Conservation (phyloP, 148 eudicot genomes). For the Cornus suecica region DNA sequence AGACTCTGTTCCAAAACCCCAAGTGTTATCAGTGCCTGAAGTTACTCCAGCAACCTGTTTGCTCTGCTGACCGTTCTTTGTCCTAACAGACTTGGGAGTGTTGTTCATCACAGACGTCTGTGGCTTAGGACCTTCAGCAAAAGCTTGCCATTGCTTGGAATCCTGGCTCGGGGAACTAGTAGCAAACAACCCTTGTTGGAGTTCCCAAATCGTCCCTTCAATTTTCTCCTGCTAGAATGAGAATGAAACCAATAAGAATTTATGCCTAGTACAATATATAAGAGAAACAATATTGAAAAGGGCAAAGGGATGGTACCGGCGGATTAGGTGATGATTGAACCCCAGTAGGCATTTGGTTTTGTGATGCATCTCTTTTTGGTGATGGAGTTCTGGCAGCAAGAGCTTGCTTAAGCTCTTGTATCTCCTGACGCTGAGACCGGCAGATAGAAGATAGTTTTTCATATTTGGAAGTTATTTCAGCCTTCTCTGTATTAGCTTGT, state of each 20-base stretch:
- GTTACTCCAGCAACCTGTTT: slow-evolving; percentile 34
- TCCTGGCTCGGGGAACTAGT: slow-evolving; percentile 44
- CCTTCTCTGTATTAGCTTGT: slow-evolving; percentile 70
- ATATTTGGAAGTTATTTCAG: slow-evolving; percentile 75
- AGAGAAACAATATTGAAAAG: background rate
- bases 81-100: slow-evolving; percentile 67
- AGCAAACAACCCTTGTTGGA: slow-evolving; percentile 49
- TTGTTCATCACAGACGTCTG: slow-evolving; percentile 23
- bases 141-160: slow-evolving; percentile 68
- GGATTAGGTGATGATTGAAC: slow-evolving; percentile 37
- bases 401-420: slow-evolving; percentile 87
- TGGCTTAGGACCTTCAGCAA: slow-evolving; percentile 47
- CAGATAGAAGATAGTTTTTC: slow-evolving; percentile 91
- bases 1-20: slow-evolving; percentile 77
- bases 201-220: slow-evolving; percentile 61
- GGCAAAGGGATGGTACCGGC: slow-evolving; percentile 39
- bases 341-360: slow-evolving; percentile 35
- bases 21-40: slow-evolving; percentile 33
- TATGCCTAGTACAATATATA: too few species aligned
- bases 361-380: slow-evolving; percentile 46
- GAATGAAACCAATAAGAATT: background rate
- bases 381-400: slow-evolving; percentile 59
- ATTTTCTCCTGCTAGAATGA: slow-evolving; percentile 31
- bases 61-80: slow-evolving; percentile 53
- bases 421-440: slow-evolving; percentile 88